Evolutionary conservation across 176 grass and related monocot genomes (phyloP).

Genomic region (Tillandsia fasciculata): DNA sequence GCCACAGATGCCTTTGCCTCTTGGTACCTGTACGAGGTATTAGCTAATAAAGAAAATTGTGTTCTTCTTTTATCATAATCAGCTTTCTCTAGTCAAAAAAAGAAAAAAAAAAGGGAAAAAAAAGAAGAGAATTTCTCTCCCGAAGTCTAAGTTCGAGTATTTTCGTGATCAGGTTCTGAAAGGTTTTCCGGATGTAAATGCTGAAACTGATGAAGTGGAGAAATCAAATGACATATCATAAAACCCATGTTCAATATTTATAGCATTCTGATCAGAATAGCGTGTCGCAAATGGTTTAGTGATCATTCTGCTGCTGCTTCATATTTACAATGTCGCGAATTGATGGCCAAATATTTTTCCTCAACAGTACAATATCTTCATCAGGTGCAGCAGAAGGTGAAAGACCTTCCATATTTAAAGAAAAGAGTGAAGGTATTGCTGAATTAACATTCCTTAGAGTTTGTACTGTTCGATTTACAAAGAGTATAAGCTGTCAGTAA

Average conservation of each 20-base stretch:
- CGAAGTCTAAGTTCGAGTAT: conserved; percentile 18
- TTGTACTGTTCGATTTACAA: too few relatives aligned
- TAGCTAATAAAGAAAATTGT: conserved; percentile 3
- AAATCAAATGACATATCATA: conserved; percentile 4
- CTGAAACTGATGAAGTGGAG: conserved; percentile 18
- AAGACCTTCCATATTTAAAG: too few relatives aligned
- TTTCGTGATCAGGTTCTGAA: conserved; percentile 34
- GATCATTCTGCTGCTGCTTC: too few relatives aligned
- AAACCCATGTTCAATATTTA: background rate
- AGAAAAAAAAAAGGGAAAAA: conserved; percentile 1
- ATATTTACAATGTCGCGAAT: too few relatives aligned
- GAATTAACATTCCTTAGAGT: too few relatives aligned
- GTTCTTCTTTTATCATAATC: conserved; percentile 1
- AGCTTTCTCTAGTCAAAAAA: conserved; percentile 1
- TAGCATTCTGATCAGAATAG: conserved; percentile 1
- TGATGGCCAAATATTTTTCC: too few relatives aligned
- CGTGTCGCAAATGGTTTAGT: background rate
- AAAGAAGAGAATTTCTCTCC: background rate
- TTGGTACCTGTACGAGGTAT: conserved; percentile 86
- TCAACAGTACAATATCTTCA: too few relatives aligned
- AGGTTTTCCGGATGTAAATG: conserved; percentile 33
- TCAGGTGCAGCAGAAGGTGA: too few relatives aligned
- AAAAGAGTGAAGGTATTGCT: too few relatives aligned
- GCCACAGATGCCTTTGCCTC: conserved; percentile 93
- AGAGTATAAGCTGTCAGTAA: too few relatives aligned